phyloP scores from a whole-genome alignment of 345 rosid genomes.

The Boechera stricta region DNA sequence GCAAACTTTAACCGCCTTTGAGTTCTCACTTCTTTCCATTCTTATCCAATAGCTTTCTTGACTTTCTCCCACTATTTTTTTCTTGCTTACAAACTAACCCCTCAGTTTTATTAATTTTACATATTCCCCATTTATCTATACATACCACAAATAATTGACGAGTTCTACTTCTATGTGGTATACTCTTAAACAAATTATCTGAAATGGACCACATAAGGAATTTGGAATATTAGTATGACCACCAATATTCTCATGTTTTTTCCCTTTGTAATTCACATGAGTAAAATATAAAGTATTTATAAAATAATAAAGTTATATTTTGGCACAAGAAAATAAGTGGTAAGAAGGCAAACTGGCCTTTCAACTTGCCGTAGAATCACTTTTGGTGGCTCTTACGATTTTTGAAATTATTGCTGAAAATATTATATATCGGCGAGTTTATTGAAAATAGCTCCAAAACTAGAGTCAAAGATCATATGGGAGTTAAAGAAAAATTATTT shows the following conservation, averaged over 20 bases:
- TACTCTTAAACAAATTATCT: background rate
- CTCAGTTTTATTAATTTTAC: background rate
- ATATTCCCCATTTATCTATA: background rate
- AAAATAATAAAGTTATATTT: background rate
- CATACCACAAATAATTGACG: background rate
- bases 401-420: background rate
- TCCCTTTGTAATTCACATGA: background rate
- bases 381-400: constrained; percentile 44
- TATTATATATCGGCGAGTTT: background rate
- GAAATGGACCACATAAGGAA: constrained; percentile 25
- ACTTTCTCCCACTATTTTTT: constrained; percentile 23
- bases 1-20: constrained; percentile 38
- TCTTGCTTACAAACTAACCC: background rate
- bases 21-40: constrained; percentile 43
- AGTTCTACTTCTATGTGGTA: background rate
- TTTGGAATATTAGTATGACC: constrained; percentile 19
- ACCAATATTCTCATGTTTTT: constrained; percentile 23
- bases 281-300: background rate
- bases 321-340: constrained; percentile 25
- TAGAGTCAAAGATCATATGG: constrained; percentile 2
- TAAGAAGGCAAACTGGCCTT: constrained; percentile 42
- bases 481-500: background rate
- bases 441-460: constrained; percentile 18
- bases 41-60: constrained; percentile 23
- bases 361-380: constrained; percentile 41